phyloP scores from a whole-genome alignment of 2,329 filamentous ascomycete genomes.

The Karstenula rhodostoma region DNA sequence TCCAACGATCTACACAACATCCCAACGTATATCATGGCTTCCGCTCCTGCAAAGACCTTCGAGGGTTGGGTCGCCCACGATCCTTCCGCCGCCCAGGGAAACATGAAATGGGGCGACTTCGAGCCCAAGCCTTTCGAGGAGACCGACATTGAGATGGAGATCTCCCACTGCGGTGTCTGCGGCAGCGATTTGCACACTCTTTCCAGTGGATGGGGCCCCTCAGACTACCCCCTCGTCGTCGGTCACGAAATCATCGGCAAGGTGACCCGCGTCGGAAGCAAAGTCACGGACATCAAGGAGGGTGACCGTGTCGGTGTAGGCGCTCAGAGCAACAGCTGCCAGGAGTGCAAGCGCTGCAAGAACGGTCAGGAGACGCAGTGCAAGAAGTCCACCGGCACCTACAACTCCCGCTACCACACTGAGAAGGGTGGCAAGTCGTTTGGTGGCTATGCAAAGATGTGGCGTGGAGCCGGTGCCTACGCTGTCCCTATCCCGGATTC shows the following conservation, averaged over 20 bases:
- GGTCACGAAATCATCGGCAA: slow-evolving; percentile 54
- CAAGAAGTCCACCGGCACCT: slow-evolving; percentile 55
- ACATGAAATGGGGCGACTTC: slow-evolving; percentile 62
- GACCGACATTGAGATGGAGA: slow-evolving; percentile 64
- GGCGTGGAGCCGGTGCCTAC: slow-evolving; percentile 78
- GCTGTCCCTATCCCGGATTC: slow-evolving; percentile 78
- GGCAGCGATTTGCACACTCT: slow-evolving; percentile 47
- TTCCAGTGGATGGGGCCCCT: slow-evolving; percentile 55
- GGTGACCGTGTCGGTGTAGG: slow-evolving; percentile 68
- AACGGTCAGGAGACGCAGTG: slow-evolving; percentile 60
- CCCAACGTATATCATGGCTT: slow-evolving; percentile 9
- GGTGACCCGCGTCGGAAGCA: slow-evolving; percentile 47
- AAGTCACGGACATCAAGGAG: slow-evolving; percentile 61
- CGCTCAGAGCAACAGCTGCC: slow-evolving; percentile 58
- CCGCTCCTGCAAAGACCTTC: slow-evolving; percentile 44
- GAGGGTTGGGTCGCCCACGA: slow-evolving; percentile 65
- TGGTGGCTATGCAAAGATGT: slow-evolving; percentile 70
- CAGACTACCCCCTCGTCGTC: slow-evolving; percentile 57
- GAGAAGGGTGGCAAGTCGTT: slow-evolving; percentile 66
- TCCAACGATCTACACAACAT: background rate
- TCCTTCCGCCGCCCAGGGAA: slow-evolving; percentile 58
- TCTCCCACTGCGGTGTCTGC: slow-evolving; percentile 52
- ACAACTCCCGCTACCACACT: slow-evolving; percentile 55
- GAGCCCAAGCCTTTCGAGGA: slow-evolving; percentile 64
- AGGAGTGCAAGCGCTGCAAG: slow-evolving; percentile 58